Evolutionary conservation across 1,139 yeast species (phyloP), one percentile per base, ranked within the genome.

Genomic region (Taphrina pruni): DNA sequence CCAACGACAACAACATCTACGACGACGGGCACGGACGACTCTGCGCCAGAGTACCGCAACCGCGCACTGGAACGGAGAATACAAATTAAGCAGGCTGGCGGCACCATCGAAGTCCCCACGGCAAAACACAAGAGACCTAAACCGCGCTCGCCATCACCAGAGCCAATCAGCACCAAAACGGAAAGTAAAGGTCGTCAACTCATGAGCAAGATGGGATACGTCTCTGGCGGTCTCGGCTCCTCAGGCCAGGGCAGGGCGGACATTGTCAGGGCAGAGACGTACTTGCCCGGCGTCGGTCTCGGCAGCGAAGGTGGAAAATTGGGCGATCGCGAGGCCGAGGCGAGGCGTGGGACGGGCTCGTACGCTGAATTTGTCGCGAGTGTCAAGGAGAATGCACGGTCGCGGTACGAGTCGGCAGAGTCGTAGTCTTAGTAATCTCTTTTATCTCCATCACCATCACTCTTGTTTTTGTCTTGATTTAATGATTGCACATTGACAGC

Each of bases 281-380:
- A 72, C 51, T 56, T 70, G 21, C 72, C 70, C 17, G 74, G 74
- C 21, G 73, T 60, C 3, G 74, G 74, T 7, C 60, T 72, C 6
- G 74, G 74, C 12, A 70, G 70, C 6, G 65, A 57, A 38, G 65
- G 61, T 12, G 57, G 65, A 21, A 60, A 57, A 43, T n/a, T 65
- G 17, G 50, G 39, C 35, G 60, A 56, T 20, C 38, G 38, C 2
- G 50, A 56, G 41, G 60, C 50, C 11, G 50, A 56, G 50, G 46
- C 60, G 32, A 38, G 60, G 50, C 39, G 60, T 11, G 60, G 50
- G 20, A 36, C 50, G 1, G 46, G 50, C 6, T 39, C 60, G 26
- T 56, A 56, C 6, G 9, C 60, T 7, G 60, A 32, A 11, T 56
- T 56, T 41, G 60, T 56, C 35, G 60, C 60, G 7, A 56, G 60